Conservation (phyloP, 2,329 filamentous ascomycete genomes). For the Xylaria sp. region DNA sequence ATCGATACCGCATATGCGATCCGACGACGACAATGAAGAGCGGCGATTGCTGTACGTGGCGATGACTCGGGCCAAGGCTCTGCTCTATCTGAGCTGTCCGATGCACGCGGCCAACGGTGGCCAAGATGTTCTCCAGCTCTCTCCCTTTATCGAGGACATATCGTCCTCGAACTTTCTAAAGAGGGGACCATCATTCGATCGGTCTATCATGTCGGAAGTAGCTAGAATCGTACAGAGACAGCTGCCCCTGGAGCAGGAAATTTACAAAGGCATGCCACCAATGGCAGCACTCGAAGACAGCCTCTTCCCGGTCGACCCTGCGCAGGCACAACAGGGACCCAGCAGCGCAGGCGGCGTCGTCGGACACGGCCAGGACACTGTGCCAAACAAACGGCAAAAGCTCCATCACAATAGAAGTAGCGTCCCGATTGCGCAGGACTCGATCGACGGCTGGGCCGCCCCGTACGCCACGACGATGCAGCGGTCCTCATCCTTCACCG, state of each 20-base stretch:
- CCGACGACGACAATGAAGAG: conserved; percentile 87
- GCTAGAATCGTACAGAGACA: conserved; percentile 70
- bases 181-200: conserved; percentile 71
- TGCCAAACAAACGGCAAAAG: conserved; percentile 35
- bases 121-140: conserved; percentile 60
- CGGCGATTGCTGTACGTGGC: conserved; percentile 89
- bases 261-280: conserved; percentile 55
- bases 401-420: conserved; percentile 34
- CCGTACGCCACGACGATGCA: conserved; percentile 65
- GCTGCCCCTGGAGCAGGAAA: conserved; percentile 57
- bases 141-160: conserved; percentile 66
- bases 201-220: conserved; percentile 64
- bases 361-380: conserved; percentile 12
- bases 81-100: conserved; percentile 85
- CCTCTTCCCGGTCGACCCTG: conserved; percentile 66
- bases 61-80: conserved; percentile 88
- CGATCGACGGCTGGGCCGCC: conserved; percentile 39
- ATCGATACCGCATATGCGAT: conserved; percentile 84
- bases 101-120: conserved; percentile 63
- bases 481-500: conserved; percentile 59
- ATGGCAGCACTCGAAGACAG: conserved; percentile 68
- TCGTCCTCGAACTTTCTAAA: conserved; percentile 41
- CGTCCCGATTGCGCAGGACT: conserved; percentile 44
- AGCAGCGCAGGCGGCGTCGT: conserved; percentile 19
- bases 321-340: conserved; percentile 36